These are phyloP conservation scores for Buddleja alternifolia DNA, from an alignment of 257 asterid genomes.

Conservation along the genomic window DNA sequence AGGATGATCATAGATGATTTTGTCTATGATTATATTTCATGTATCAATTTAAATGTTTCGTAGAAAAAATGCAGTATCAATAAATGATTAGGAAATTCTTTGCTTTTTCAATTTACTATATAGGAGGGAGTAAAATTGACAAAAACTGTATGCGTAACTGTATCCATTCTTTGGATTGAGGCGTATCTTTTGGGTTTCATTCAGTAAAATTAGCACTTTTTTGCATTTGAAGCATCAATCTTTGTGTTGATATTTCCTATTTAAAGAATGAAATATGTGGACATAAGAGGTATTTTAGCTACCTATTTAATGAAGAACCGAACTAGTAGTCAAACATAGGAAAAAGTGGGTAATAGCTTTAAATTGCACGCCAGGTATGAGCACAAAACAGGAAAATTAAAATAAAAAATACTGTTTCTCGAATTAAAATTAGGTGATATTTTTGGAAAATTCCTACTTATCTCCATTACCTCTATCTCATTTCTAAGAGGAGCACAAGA, in stretches of 20 bases:
- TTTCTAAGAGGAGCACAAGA: not conserved
- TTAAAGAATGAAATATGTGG: too few species aligned
- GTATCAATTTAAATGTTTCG: not conserved
- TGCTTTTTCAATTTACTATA: too few species aligned
- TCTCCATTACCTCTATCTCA: not conserved
- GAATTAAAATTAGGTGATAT: not conserved
- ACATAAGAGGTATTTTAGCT: not conserved
- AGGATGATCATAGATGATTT: not conserved
- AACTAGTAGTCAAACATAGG: not conserved
- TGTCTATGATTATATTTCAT: not conserved
- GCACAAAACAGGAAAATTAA: not conserved
- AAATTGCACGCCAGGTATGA: not conserved
- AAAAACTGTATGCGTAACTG: too few species aligned
- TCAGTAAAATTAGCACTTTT: too few species aligned
- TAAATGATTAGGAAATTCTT: too few species aligned
- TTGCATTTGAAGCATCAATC: too few species aligned
- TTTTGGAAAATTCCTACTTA: not conserved
- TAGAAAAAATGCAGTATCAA: too few species aligned
- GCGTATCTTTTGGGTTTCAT: too few species aligned
- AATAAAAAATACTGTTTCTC: not conserved
- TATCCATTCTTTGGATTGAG: too few species aligned
- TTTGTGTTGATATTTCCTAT: too few species aligned
- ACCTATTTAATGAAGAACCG: not conserved
- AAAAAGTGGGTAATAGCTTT: not conserved
- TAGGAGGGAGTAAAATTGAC: too few species aligned